Conservation (phyloP, 2,329 filamentous ascomycete genomes). For the Cercospora sesami region DNA sequence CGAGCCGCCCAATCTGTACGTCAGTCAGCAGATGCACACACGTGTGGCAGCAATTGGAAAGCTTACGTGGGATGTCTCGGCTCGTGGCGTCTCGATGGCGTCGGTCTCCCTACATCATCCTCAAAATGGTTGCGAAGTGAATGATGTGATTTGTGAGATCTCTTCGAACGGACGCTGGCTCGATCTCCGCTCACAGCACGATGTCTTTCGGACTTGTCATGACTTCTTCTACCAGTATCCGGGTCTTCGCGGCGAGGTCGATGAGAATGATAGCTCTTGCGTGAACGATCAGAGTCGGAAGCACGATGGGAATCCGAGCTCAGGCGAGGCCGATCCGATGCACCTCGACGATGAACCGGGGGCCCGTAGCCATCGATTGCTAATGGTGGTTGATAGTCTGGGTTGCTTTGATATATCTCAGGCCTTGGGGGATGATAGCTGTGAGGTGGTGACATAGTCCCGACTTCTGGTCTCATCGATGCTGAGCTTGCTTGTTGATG, state of each 20-base stretch:
- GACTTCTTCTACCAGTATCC: neutral
- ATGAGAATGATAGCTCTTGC: conserved; percentile 5
- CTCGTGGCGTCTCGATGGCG: neutral
- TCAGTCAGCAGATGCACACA: neutral
- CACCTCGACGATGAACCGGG: neutral
- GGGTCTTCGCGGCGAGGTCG: neutral
- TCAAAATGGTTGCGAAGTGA: conserved; percentile 12
- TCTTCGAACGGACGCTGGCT: conserved; percentile 4
- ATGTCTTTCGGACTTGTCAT: neutral
- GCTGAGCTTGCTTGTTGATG: neutral
- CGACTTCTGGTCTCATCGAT: conserved; percentile 6
- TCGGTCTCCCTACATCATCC: conserved; percentile 9
- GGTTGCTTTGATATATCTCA: conserved; percentile 11
- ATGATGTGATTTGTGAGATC: neutral
- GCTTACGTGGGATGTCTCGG: conserved; percentile 9
- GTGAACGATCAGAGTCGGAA: conserved; percentile 9
- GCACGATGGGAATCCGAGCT: conserved; percentile 13
- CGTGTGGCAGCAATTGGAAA: neutral
- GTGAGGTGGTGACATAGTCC: conserved; percentile 4
- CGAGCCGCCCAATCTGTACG: conserved; percentile 23
- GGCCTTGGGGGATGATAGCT: conserved; percentile 6
- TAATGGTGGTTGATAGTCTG: conserved; percentile 8
- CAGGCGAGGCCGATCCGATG: conserved; percentile 7
- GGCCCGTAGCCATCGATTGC: conserved; percentile 16
- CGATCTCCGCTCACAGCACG: conserved; percentile 3